Percentiles rank a stretch among this genome's conserved stretches.
These are phyloP conservation scores for Gracilaria domingensis DNA, from an alignment of 23 red algal genomes.

Conservation along the genomic window DNA sequence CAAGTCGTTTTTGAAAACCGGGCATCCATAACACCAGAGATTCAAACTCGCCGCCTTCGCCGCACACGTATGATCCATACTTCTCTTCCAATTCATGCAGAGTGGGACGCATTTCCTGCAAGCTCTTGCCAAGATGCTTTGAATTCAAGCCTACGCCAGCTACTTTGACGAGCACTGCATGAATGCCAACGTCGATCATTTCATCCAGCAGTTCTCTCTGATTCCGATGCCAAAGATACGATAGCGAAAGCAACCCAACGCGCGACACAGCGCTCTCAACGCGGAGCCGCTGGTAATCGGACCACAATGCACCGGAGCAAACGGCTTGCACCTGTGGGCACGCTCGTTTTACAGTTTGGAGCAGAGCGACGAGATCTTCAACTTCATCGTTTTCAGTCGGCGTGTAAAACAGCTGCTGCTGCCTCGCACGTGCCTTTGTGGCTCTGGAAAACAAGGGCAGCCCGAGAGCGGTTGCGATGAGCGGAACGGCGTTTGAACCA, in stretches of 20 bases:
- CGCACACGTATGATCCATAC: conserved; percentile 90
- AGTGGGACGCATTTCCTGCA: conserved; percentile 63
- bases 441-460: conserved; percentile 53
- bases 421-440: conserved; percentile 4
- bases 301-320: conserved; percentile 88
- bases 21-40: conserved; percentile 90
- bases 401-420: conserved; percentile 38
- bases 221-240: conserved; percentile 86
- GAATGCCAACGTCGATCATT: conserved; percentile 78
- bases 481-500: conserved; percentile 58
- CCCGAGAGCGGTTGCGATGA: conserved; percentile 48
- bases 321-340: conserved; percentile 71
- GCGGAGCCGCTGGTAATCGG: conserved; percentile 95
- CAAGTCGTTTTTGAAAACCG: conserved; percentile 71
- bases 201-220: conserved; percentile 77
- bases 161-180: conserved; percentile 97
- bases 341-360: conserved; percentile 48
- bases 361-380: conserved; percentile 82
- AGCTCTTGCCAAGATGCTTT: conserved; percentile 68
- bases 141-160: conserved; percentile 77
- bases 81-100: conserved; percentile 74
- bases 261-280: conserved; percentile 83
- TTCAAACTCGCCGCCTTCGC: conserved; percentile 99
- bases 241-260: conserved; percentile 61
- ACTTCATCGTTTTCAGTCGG: conserved; percentile 75